phyloP scores from a whole-genome alignment of 441 rosid genomes.

The Monsonia emarginata region DNA sequence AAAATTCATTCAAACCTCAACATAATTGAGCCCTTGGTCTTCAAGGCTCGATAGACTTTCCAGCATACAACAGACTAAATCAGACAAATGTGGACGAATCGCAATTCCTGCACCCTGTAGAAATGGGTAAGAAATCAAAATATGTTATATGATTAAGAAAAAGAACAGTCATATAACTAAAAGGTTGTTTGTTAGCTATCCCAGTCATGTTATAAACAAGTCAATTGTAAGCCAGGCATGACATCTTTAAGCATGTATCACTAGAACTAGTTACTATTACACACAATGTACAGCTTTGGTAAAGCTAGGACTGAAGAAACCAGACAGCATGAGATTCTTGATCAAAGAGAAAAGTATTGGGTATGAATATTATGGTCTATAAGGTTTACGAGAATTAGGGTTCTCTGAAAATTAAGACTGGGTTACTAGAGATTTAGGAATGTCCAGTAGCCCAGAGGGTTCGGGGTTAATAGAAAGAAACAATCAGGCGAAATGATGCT shows the following conservation, averaged over 20 bases:
- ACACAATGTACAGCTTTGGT: neutral
- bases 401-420: neutral
- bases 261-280: neutral
- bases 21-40: slow-evolving; percentile 95
- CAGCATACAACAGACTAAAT: slow-evolving; percentile 94
- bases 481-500: neutral
- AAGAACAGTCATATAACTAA: neutral
- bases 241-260: neutral
- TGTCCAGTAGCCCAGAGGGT: neutral
- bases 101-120: slow-evolving; percentile 86
- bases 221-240: neutral
- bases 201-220: neutral
- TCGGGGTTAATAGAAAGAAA: neutral
- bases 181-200: neutral
- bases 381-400: no score
- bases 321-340: no score
- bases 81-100: slow-evolving; percentile 81
- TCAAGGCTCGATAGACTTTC: slow-evolving; percentile 98
- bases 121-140: slow-evolving; percentile 1
- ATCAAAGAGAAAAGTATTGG: no score
- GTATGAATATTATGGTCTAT: no score
- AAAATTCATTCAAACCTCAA: slow-evolving; percentile 55
- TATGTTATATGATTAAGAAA: neutral
- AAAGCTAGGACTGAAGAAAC: neutral
- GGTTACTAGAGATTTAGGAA: neutral